Conservation (phyloP, 352 stramenopile genomes). For the Pythium aquatile region DNA sequence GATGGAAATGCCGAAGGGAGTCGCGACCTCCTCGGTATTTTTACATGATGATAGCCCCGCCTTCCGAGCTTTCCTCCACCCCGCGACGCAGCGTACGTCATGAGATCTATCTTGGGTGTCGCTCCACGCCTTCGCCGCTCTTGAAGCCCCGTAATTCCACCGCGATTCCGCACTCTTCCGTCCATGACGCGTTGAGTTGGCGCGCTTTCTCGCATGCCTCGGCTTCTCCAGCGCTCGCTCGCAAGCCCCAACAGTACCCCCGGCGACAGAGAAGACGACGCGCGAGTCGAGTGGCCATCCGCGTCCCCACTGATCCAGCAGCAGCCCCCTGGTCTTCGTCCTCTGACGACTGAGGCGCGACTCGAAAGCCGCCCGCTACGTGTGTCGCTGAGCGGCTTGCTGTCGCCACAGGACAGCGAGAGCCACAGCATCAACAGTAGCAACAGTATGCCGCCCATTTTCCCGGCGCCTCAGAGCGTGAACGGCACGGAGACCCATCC, state of each 20-base stretch:
- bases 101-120: constrained; percentile 1
- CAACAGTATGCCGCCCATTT: constrained; percentile 23
- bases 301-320: background rate
- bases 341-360: constrained; percentile 33
- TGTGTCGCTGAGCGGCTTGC: constrained; percentile 1
- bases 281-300: constrained; percentile 8
- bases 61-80: background rate
- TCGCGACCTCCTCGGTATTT: background rate
- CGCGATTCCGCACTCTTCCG: background rate
- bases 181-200: constrained; percentile 10
- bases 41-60: background rate
- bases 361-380: constrained; percentile 17
- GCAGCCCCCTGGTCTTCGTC: constrained; percentile 7
- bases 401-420: background rate
- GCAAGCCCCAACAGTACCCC: background rate
- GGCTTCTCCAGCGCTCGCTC: constrained; percentile 2
- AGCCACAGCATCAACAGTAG: background rate
- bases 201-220: constrained; percentile 8
- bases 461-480: constrained; percentile 15
- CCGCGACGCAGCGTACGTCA: background rate
- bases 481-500: background rate
- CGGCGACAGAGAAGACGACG: constrained; percentile 2
- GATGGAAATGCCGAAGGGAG: background rate
- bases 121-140: background rate
- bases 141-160: background rate